Evolutionary conservation across 2,329 filamentous ascomycete genomes (phyloP).

Genomic region (Cryphonectria nitschkei): DNA sequence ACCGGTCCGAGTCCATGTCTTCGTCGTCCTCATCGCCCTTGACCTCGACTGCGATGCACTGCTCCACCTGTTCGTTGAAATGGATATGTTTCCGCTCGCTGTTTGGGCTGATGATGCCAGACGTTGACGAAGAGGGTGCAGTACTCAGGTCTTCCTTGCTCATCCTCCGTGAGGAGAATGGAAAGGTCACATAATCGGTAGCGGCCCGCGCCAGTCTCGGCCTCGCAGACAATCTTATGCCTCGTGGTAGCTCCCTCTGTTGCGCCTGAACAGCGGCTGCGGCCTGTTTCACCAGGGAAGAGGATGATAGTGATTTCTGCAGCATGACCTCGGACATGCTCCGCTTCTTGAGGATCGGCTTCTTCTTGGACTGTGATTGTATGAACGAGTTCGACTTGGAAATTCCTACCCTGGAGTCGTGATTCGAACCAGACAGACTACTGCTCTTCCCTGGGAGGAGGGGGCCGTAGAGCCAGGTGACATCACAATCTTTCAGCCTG

Average conservation of each 20-base stretch:
- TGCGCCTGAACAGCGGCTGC: constrained; percentile 85
- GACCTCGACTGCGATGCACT: constrained; percentile 90
- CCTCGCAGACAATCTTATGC: constrained; percentile 51
- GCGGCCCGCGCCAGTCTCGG: constrained; percentile 63
- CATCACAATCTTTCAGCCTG: constrained; percentile 96
- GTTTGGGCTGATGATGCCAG: constrained; percentile 67
- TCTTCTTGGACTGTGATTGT: constrained; percentile 64
- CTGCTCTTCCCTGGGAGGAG: constrained; percentile 67
- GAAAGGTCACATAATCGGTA: constrained; percentile 71
- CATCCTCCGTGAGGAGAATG: constrained; percentile 63
- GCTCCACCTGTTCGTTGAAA: constrained; percentile 94
- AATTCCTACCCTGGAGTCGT: constrained; percentile 48
- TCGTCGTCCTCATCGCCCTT: constrained; percentile 75
- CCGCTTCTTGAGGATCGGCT: constrained; percentile 94
- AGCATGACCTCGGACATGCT: constrained; percentile 96
- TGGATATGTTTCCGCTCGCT: constrained; percentile 83
- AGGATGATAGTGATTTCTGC: constrained; percentile 83
- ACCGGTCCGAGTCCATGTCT: constrained; percentile 54
- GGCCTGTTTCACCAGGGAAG: constrained; percentile 87
- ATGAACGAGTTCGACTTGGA: constrained; percentile 67
- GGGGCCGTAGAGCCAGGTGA: constrained; percentile 96
- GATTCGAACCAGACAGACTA: constrained; percentile 13
- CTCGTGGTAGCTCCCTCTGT: constrained; percentile 54
- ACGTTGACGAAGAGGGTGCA: constrained; percentile 69
- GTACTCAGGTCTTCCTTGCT: constrained; percentile 68